These are phyloP conservation scores for Diaporthe sp. DNA, from an alignment of 2,329 filamentous ascomycete genomes.

Conservation along the genomic window DNA sequence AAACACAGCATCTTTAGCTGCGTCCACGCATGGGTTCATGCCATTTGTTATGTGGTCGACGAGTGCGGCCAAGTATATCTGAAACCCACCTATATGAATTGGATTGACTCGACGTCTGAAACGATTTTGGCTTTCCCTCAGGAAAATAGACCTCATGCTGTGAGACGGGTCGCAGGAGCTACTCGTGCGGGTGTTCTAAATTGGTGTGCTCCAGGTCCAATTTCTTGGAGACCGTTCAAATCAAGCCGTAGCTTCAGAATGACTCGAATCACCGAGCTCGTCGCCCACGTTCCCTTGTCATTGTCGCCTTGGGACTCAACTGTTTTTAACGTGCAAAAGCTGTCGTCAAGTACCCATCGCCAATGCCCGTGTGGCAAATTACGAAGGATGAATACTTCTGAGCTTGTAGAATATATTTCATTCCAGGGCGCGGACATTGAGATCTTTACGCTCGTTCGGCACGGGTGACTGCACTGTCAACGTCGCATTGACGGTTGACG, in stretches of 20 bases:
- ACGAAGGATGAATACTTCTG: neutral
- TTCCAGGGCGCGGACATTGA: neutral
- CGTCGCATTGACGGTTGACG: slow-evolving; percentile 25
- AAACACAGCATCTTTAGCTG: neutral
- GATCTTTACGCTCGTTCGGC: neutral
- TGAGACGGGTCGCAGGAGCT: slow-evolving; percentile 2
- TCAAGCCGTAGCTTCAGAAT: neutral
- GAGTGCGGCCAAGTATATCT: neutral
- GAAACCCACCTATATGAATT: neutral
- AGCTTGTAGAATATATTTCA: neutral
- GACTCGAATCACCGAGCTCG: neutral
- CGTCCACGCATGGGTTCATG: neutral
- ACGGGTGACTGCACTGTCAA: neutral
- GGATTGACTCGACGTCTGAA: slow-evolving; percentile 17
- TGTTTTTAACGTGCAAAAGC: neutral
- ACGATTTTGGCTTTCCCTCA: slow-evolving; percentile 17
- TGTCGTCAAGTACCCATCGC: too few species aligned
- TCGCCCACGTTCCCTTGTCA: neutral
- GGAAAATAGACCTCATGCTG: neutral
- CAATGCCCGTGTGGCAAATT: neutral
- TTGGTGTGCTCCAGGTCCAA: neutral
- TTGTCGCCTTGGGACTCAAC: too few species aligned
- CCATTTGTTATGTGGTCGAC: neutral
- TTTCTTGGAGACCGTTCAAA: neutral
- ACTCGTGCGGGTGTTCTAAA: slow-evolving; percentile 12